Percentiles rank a stretch among this genome's conserved stretches.
Evolutionary conservation across 495 filamentous ascomycete genomes (phyloP).

Genomic region (Lophium mytilinum): DNA sequence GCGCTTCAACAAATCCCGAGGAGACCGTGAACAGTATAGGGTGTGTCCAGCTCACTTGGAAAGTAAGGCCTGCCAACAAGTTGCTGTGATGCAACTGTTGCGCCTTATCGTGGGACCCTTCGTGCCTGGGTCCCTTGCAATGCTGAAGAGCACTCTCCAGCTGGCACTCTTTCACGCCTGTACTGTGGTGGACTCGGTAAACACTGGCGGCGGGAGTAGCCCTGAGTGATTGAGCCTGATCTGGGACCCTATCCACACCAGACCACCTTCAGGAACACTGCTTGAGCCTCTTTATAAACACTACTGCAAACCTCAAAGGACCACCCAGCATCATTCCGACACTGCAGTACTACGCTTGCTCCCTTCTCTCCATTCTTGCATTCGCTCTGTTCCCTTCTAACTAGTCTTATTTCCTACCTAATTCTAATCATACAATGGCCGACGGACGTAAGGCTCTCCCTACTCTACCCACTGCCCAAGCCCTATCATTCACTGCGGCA

Average conservation of each 20-base stretch:
- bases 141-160: conserved; percentile 25
- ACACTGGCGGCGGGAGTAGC: conserved; percentile 21
- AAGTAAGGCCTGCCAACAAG: not conserved
- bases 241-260: conserved; percentile 10
- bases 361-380: not conserved
- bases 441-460: conserved; percentile 50
- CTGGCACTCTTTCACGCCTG: conserved; percentile 15
- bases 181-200: conserved; percentile 23
- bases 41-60: not conserved
- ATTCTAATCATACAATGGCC: conserved; percentile 39
- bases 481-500: not conserved
- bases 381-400: conserved; percentile 3
- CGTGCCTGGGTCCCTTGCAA: conserved; percentile 17
- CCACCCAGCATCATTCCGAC: conserved; percentile 9
- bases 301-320: conserved; percentile 9
- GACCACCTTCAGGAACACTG: conserved; percentile 20
- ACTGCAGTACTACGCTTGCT: not conserved
- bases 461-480: not conserved
- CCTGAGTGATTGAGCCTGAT: conserved; percentile 16
- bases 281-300: conserved; percentile 20
- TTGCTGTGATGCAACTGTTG: conserved; percentile 17
- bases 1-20: no score
- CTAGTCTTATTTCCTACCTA: conserved; percentile 13
- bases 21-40: not conserved
- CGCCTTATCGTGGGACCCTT: conserved; percentile 23